Conservation (phyloP, 768 basidiomycete species). For the Tylopilus cervinicoccineus region DNA sequence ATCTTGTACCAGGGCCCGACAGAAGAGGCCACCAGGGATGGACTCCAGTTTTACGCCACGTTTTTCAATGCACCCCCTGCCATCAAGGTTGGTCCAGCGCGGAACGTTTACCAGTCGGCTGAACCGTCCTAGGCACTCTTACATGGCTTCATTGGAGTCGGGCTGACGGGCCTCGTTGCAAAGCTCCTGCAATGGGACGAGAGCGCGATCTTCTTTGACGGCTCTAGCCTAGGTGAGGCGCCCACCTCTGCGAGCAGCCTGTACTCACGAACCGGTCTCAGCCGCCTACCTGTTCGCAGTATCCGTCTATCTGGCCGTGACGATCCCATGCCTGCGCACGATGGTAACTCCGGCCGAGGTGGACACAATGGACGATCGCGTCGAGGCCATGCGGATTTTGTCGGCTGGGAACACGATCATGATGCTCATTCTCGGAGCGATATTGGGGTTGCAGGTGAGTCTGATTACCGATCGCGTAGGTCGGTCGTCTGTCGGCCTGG, state of each 20-base stretch:
- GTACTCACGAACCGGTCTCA: slow-evolving; percentile 32
- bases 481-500: too few relatives aligned
- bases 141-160: slow-evolving; percentile 80
- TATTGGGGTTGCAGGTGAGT: slow-evolving; percentile 72
- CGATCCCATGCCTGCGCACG: slow-evolving; percentile 72
- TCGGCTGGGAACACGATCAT: slow-evolving; percentile 88
- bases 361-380: slow-evolving; percentile 60
- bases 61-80: slow-evolving; percentile 93
- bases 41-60: slow-evolving; percentile 85
- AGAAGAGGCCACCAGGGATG: slow-evolving; percentile 65
- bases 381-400: slow-evolving; percentile 77
- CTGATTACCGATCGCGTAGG: background rate
- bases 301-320: slow-evolving; percentile 79
- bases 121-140: slow-evolving; percentile 60
- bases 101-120: background rate
- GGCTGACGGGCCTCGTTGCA: slow-evolving; percentile 65
- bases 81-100: slow-evolving; percentile 64
- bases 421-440: slow-evolving; percentile 57
- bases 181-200: slow-evolving; percentile 90
- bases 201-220: slow-evolving; percentile 94
- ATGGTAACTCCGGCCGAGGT: slow-evolving; percentile 56
- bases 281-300: slow-evolving; percentile 73
- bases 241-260: background rate
- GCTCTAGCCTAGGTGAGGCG: slow-evolving; percentile 71
- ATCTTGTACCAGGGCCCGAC: slow-evolving; percentile 69